Conservation (phyloP, 352 stramenopile genomes). For the Pythium monospermum region DNA sequence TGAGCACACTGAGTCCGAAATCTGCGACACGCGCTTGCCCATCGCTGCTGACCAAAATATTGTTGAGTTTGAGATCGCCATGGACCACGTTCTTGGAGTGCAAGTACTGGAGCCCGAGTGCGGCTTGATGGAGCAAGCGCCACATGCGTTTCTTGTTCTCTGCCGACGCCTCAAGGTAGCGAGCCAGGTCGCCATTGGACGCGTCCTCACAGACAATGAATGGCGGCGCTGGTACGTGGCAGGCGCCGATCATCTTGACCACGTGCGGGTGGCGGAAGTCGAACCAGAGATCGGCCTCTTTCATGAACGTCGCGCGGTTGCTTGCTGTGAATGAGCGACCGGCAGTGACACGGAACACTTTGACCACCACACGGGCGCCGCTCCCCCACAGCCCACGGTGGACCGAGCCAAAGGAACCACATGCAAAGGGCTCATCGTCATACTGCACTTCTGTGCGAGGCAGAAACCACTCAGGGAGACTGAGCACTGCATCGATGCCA, state of each 20-base stretch:
- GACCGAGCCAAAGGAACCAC: slow-evolving; percentile 19
- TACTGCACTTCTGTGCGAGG: slow-evolving; percentile 2
- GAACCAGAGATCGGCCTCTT: slow-evolving; percentile 28
- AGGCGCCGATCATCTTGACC: slow-evolving; percentile 26
- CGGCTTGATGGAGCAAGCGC: slow-evolving; percentile 23
- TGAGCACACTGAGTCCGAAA: slow-evolving; percentile 18
- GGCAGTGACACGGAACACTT: slow-evolving; percentile 23
- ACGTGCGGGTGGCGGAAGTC: slow-evolving; percentile 24
- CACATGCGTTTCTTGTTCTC: slow-evolving; percentile 3
- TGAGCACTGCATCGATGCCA: too few relatives aligned
- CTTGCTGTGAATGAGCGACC: slow-evolving; percentile 2
- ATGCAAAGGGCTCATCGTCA: neutral
- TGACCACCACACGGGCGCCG: slow-evolving; percentile 24
- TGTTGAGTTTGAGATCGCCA: slow-evolving; percentile 66
- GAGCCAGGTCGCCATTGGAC: slow-evolving; percentile 13
- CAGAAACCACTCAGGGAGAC: slow-evolving; percentile 1
- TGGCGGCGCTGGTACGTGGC: slow-evolving; percentile 21
- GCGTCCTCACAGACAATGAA: slow-evolving; percentile 28
- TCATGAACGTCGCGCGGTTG: slow-evolving; percentile 12
- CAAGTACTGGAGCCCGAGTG: slow-evolving; percentile 45
- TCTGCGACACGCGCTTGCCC: slow-evolving; percentile 21
- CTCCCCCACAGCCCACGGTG: slow-evolving; percentile 20
- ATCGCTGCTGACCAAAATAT: slow-evolving; percentile 17
- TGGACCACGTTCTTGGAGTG: slow-evolving; percentile 52
- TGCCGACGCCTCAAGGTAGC: neutral